These are phyloP conservation scores for Termitomyces bulborhizus DNA, from an alignment of 768 basidiomycete species.

Conservation along the genomic window DNA sequence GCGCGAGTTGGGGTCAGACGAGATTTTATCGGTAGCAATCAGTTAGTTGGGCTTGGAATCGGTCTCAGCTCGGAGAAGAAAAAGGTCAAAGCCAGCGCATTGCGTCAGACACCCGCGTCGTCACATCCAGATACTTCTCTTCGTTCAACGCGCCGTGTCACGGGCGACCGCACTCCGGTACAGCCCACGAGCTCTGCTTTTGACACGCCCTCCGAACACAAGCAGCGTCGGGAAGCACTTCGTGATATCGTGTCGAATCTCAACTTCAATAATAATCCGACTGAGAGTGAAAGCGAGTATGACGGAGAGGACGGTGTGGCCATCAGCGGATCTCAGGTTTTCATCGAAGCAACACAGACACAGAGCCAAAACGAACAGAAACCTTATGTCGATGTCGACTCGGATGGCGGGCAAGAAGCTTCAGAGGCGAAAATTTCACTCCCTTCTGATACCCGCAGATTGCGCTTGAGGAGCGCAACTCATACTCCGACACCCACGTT, in stretches of 20 bases:
- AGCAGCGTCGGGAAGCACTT: constrained; percentile 28
- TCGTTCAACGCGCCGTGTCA: background rate
- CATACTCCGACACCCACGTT: constrained; percentile 17
- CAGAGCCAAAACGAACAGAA: constrained; percentile 8
- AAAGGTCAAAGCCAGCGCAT: background rate
- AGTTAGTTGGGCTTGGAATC: constrained; percentile 9
- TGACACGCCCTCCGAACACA: constrained; percentile 15
- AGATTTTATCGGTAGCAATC: background rate
- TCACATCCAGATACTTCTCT: background rate
- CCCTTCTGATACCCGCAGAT: constrained; percentile 9
- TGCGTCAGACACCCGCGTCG: background rate
- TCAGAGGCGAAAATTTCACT: background rate
- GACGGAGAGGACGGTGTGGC: constrained; percentile 29
- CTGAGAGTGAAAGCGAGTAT: constrained; percentile 24
- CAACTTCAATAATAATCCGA: constrained; percentile 5
- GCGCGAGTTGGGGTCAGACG: background rate
- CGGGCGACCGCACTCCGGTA: background rate
- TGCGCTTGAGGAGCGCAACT: constrained; percentile 19
- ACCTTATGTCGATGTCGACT: constrained; percentile 24
- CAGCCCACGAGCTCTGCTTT: background rate
- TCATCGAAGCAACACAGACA: background rate
- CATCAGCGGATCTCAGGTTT: constrained; percentile 24
- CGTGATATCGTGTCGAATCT: constrained; percentile 30
- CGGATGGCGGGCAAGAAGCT: constrained; percentile 7
- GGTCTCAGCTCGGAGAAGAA: constrained; percentile 1